Base-by-base conservation (phyloP, 2,329 filamentous ascomycete genomes). In the Fusarium setosum region DNA sequence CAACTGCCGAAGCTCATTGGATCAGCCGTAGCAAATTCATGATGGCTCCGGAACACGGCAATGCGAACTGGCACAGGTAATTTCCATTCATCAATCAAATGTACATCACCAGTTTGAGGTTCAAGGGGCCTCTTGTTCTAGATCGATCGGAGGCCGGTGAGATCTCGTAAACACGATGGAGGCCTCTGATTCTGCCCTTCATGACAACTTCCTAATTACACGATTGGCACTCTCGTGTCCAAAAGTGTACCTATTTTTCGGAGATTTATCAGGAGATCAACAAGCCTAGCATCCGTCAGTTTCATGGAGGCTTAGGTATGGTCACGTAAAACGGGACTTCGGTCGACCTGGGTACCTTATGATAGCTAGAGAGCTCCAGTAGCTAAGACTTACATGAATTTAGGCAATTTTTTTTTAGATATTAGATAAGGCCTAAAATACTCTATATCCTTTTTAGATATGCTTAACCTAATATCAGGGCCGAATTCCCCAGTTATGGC, bases 31-130 rank as follows among this genome's bases (percentile, higher is more conserved):
- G n/a, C 34, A 51, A 51, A 11, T 53, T 63, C 45, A 53, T 48
- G 44, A 59, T 63, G 59, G 45, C 55, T 55, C 58, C 66, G 65
- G 66, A 63, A 56, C 41, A 40, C 65, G 65, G 66, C 66, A 66
- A 51, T 23, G 59, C 44, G 20, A 54, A 47, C 53, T 35, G 44
- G 34, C 37, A 17, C 37, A 26, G 15, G 45, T 50, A 41, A 47
- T 56, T 42, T 56, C 35, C 23, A 40, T 56, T 49, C 24, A 56
- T 34, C 34, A 47, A 26, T 17, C 18, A 21, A 29, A 41, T 42
- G 35, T 29, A 13, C 35, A 52, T 52, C 49, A 42, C 29, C 35
- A 31, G 24, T 23, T 26, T 23, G 20, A 20, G 26, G 5, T 24
- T 35, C 37, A 34, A 42, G 49, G 15, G n/a, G 13, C 26, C 37